A percentile compares a stretch with the other conserved stretches of the same genome.
These are phyloP conservation scores for Phytopythium helicoides DNA, from an alignment of 352 stramenopile species.

Conservation along the genomic window DNA sequence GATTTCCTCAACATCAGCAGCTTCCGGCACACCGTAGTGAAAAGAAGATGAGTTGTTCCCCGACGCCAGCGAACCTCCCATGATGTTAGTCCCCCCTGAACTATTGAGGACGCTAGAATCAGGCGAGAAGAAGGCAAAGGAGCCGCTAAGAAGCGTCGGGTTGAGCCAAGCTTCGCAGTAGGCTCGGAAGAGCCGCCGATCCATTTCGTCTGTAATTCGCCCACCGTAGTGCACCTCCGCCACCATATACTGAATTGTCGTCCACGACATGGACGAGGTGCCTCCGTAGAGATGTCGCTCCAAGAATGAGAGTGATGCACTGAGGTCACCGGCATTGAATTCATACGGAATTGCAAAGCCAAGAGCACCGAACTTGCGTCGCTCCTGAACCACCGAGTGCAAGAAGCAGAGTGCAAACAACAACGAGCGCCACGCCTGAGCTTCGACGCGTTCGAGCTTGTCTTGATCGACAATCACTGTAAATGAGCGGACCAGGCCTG, in stretches of 20 bases:
- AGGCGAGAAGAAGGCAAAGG: constrained; percentile 77
- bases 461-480: constrained; percentile 79
- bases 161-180: constrained; percentile 80
- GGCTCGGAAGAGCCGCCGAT: constrained; percentile 66
- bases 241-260: constrained; percentile 81
- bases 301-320: constrained; percentile 60
- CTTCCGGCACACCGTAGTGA: constrained; percentile 54
- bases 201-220: constrained; percentile 77
- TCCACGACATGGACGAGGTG: constrained; percentile 48
- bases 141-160: constrained; percentile 44
- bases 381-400: constrained; percentile 73
- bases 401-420: constrained; percentile 79
- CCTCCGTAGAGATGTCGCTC: constrained; percentile 66
- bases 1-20: constrained; percentile 49
- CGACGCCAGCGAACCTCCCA: neutral
- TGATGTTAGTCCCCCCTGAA: constrained; percentile 2
- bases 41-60: constrained; percentile 17
- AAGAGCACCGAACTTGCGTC: constrained; percentile 72
- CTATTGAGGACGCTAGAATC: constrained; percentile 40
- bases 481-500: constrained; percentile 65
- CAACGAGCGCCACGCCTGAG: constrained; percentile 49
- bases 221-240: constrained; percentile 82
- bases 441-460: constrained; percentile 76
- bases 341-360: constrained; percentile 78
- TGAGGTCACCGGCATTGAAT: constrained; percentile 75